Evolutionary conservation across 148 eudicot genomes (phyloP).

Genomic region (Polygonum maritimum): DNA sequence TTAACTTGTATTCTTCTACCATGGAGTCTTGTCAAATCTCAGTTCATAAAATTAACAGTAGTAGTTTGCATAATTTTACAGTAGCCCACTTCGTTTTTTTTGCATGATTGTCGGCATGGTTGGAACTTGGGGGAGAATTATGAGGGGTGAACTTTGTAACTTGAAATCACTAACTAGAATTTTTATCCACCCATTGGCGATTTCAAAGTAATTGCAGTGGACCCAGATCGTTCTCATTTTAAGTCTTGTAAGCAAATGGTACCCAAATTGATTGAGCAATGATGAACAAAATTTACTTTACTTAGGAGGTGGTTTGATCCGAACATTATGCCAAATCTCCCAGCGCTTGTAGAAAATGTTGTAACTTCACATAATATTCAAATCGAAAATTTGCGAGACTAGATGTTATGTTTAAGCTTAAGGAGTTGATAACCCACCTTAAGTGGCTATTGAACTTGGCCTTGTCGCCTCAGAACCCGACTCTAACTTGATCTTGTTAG

Average conservation of each 20-base stretch:
- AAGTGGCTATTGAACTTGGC: too few species aligned
- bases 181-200: background rate
- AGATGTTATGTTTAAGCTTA: too few species aligned
- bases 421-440: too few species aligned
- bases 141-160: background rate
- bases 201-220: background rate
- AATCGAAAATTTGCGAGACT: too few species aligned
- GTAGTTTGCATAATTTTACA: background rate
- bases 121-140: background rate
- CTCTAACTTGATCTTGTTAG: too few species aligned
- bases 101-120: conserved; percentile 4
- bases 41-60: background rate
- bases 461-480: too few species aligned
- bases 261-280: background rate
- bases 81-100: background rate
- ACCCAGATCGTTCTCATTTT: background rate
- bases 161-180: background rate
- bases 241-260: background rate
- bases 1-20: background rate
- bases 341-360: background rate
- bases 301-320: background rate
- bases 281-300: background rate
- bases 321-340: background rate
- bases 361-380: too few species aligned
- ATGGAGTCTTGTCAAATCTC: conserved; percentile 4